Conservation (phyloP, 495 filamentous ascomycete species). For the Neurospora sp. region DNA sequence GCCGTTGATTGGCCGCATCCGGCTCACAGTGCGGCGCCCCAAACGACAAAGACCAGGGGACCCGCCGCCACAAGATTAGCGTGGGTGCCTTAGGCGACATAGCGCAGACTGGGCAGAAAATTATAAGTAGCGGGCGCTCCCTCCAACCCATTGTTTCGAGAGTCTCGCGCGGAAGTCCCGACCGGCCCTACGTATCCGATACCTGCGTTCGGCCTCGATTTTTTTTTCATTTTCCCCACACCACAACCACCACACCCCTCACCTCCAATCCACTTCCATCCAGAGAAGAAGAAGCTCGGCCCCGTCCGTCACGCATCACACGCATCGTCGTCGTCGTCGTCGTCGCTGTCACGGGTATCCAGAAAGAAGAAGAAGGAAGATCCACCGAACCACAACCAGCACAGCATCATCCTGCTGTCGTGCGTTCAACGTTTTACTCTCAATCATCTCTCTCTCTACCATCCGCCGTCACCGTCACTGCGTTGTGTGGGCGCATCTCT, state of each 20-base stretch:
- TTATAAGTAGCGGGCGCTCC: conserved; percentile 39
- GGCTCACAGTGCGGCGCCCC: conserved; percentile 8
- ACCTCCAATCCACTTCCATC: conserved; percentile 12
- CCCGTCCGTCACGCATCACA: neutral
- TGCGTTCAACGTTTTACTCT: conserved; percentile 12
- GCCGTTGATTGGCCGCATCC: conserved; percentile 16
- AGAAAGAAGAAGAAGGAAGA: conserved; percentile 13
- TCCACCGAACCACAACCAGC: conserved; percentile 16
- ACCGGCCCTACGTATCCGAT: conserved; percentile 35
- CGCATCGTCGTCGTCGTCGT: neutral
- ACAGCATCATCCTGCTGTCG: conserved; percentile 25
- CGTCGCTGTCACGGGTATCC: neutral
- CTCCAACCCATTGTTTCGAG: conserved; percentile 34
- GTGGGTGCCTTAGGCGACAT: conserved; percentile 24
- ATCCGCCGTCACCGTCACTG: conserved; percentile 3
- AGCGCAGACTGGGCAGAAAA: conserved; percentile 20
- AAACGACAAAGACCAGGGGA: conserved; percentile 20
- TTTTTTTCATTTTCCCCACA: conserved; percentile 25
- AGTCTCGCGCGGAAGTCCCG: conserved; percentile 38
- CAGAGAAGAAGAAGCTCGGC: neutral
- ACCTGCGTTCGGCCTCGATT: conserved; percentile 28
- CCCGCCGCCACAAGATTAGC: conserved; percentile 21
- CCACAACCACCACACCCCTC: conserved; percentile 15
- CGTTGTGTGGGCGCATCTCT: conserved; percentile 31
- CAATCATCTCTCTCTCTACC: neutral